A percentile compares a stretch with the other conserved stretches of the same genome.
phyloP scores from a whole-genome alignment of 441 rosid species.

The Adansonia madagascariensis region DNA sequence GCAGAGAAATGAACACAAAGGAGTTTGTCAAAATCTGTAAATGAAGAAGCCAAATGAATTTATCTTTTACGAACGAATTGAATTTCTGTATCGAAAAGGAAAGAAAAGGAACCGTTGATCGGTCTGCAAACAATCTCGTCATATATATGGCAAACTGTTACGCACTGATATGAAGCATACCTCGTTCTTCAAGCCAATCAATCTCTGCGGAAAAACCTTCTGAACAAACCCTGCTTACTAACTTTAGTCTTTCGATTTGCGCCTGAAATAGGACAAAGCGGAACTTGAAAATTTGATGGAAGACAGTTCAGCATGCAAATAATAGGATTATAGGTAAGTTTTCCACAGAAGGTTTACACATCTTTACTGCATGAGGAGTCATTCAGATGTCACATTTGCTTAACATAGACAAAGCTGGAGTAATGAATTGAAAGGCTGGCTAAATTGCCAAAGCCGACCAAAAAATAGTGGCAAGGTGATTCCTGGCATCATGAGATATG shows the following conservation, averaged over 20 bases:
- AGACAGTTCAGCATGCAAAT: background rate
- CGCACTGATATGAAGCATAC: background rate
- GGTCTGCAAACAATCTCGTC: background rate
- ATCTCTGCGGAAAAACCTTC: conserved; percentile 39
- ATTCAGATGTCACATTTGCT: conserved; percentile 12
- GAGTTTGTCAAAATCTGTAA: background rate
- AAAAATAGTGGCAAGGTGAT: background rate
- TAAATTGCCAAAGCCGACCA: background rate
- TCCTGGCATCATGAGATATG: background rate
- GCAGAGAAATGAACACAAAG: background rate
- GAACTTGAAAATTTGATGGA: background rate
- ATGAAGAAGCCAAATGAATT: background rate
- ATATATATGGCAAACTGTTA: background rate
- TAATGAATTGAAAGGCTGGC: background rate
- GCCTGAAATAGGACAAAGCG: conserved; percentile 31
- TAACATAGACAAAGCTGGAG: background rate
- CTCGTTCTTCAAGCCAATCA: conserved; percentile 23
- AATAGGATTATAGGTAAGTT: background rate
- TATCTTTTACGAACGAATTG: background rate
- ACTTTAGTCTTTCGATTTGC: conserved; percentile 35
- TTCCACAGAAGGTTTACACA: background rate
- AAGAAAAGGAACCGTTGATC: background rate
- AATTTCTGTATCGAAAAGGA: background rate
- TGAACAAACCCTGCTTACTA: conserved; percentile 32
- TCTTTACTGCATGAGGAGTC: background rate